A percentile compares a stretch with the other conserved stretches of the same genome.
Evolutionary conservation across 352 stramenopile genomes (phyloP).

Genomic region (Phytophthora pseudosyringae): DNA sequence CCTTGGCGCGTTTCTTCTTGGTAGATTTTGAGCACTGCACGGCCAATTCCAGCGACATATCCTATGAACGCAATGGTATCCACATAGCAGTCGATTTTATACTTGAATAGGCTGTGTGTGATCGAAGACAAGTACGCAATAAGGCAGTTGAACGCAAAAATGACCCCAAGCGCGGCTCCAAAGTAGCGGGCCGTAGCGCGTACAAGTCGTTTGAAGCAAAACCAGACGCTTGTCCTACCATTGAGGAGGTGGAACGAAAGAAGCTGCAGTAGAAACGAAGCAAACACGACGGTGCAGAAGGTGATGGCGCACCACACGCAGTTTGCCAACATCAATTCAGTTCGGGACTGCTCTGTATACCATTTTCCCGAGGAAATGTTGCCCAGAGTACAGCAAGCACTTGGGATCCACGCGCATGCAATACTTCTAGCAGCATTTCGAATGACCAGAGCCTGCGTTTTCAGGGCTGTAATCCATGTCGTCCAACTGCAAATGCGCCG

Average conservation of each 20-base stretch:
- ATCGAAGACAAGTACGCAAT: conserved; percentile 1
- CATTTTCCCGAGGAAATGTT: conserved; percentile 25
- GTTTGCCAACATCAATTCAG: conserved; percentile 17
- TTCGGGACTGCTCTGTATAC: conserved; percentile 8
- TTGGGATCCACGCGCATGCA: conserved; percentile 8
- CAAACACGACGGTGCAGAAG: conserved; percentile 5
- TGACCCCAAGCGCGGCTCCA: not conserved
- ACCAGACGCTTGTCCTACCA: not conserved
- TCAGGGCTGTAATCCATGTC: conserved; percentile 4
- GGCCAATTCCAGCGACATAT: not conserved
- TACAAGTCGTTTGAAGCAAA: conserved; percentile 5
- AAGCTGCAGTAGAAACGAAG: conserved; percentile 9
- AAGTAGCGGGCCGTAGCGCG: conserved; percentile 2
- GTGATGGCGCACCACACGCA: conserved; percentile 6
- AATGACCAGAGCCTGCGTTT: conserved; percentile 3
- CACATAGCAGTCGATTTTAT: conserved; percentile 6
- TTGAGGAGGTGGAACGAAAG: conserved; percentile 3
- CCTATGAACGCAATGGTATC: not conserved
- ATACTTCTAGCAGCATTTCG: conserved; percentile 19
- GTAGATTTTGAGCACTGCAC: conserved; percentile 14
- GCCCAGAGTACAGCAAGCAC: conserved; percentile 9
- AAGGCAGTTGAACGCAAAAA: conserved; percentile 4
- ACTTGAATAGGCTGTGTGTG: not conserved
- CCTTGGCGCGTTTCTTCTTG: conserved; percentile 17
- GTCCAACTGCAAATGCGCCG: not conserved